Base-by-base conservation (phyloP, 768 basidiomycete species). In the Chlorophyllum brunneum region DNA sequence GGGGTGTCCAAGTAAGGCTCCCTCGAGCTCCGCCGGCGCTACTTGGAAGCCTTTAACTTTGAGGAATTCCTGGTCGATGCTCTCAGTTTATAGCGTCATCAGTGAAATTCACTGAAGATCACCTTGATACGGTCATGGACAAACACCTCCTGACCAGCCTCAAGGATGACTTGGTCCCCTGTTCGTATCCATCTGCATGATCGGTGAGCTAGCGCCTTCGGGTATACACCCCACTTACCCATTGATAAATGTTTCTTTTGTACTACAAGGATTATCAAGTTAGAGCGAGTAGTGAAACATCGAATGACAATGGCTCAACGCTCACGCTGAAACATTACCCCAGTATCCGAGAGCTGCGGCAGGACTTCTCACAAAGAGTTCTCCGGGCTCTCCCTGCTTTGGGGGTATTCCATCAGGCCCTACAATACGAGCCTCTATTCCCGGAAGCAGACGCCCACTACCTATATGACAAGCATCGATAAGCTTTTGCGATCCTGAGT, bases 1-100 rank as follows among this genome's bases (percentile, higher is more conserved):
- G 2, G 78, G 70, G 63, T 85, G 81, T 8, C 62, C 63, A 13
- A 73, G 60, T 5, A 75, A 59, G 46, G 67, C 68, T 16, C 69
- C 84, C 61, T 86, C 85, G 10, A 85, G 67, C 52, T 85, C 84
- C 2, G 86, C 69, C 2, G 70, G 71, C 5, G 71, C 67, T 10
- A 73, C 71, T 54, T 86, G 86, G 56, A 80, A 80, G 4, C 84
- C 86, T 52, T 67, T 74, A 29, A 83, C 81, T 64, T 88, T 87
- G 61, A 87, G 67, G 24, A 86, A 73, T 66, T 86, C 84, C 81
- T 83, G 46, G 26, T 18, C 29, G 13, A 38, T 36, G 29, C 34
- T 16, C 4, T 38, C 11, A 22, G 36, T n/a, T 15, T 18, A 18
- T 1, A 30, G 5, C n/a, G 15, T 15, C 33, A 8, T 36, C 9